phyloP scores from a whole-genome alignment of 192 early-diverging fungal species.

The Coemansia sp. region DNA sequence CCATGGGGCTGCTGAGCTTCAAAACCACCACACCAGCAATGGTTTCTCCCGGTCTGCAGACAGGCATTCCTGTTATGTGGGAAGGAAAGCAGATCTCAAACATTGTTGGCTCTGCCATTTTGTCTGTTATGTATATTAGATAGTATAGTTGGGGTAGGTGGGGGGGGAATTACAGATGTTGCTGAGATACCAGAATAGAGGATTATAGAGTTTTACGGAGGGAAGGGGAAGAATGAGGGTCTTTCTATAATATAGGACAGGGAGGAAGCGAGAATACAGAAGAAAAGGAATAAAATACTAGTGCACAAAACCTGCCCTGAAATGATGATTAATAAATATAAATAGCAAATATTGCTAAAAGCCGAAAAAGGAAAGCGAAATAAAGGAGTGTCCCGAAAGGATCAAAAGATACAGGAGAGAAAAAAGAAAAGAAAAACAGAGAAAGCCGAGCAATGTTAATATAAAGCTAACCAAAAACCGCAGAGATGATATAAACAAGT shows the following conservation, averaged over 20 bases:
- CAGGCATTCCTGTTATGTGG: slow-evolving; percentile 47
- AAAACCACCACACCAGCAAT: slow-evolving; percentile 52
- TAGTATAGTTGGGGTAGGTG: not conserved
- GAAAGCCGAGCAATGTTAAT: not conserved
- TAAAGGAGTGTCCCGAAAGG: slow-evolving; percentile 2
- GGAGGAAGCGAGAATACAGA: not conserved
- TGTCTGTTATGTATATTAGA: not conserved
- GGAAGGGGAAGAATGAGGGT: too few species aligned
- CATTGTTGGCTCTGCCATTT: slow-evolving; percentile 44
- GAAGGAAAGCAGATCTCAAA: slow-evolving; percentile 57
- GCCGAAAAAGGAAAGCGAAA: not conserved
- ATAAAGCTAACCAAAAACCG: too few species aligned
- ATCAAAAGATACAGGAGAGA: not conserved
- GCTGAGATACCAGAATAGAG: not conserved
- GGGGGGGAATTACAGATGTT: not conserved
- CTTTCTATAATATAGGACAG: too few species aligned
- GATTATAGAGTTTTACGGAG: too few species aligned
- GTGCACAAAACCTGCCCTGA: too few species aligned
- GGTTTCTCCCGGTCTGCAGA: slow-evolving; percentile 51
- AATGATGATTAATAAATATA: too few species aligned
- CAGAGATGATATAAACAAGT: not conserved
- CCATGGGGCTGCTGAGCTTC: slow-evolving; percentile 45
- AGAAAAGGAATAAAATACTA: not conserved
- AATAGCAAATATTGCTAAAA: not conserved
- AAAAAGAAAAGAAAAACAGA: not conserved